Evolutionary conservation across 1,284 basidiomycete species (phyloP), one percentile per base, ranked within the genome.

Genomic region (Anthracocystis walkeri): DNA sequence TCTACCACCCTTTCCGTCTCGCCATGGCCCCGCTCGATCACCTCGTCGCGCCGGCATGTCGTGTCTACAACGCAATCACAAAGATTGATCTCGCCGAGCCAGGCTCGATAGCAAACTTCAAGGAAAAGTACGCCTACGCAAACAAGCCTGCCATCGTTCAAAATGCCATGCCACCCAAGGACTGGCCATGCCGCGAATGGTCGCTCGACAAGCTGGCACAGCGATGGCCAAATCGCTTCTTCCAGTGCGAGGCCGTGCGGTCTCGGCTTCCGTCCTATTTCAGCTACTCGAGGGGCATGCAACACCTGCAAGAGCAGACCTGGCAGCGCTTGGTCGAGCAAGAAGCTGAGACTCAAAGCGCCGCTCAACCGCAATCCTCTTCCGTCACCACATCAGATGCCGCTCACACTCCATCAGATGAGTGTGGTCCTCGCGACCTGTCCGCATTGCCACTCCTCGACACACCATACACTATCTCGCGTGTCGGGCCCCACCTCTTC

Each of bases 231-330:
- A 51, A 63, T 16, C 70, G 78, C 29, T 69, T 66, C 42, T 79
- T 83, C 58, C 79, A 81, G 53, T 79, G 80, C 57, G 82, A 83
- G 62, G 82, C 82, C 2, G 60, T 82, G 18, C 75, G 71, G 23
- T 64, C 73, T 8, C 58, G 54, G 5, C 53, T 78, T 29, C 55
- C 60, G 1, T 64, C 73, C 7, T 83, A 83, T 58, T 59, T 78
- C n/a, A 65, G 69, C 55, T 83, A 83, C 52, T 75, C 81, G 31
- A 56, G 67, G 21, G 61, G 63, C 51, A 73, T 77, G 70, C 65
- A 77, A 42, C 70, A 73, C 14, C 66, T 77, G 4, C 56, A 62
- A 29, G 61, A 72, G 38, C 68, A 76, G 56, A 71, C 67, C 10
- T 74, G 65, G 65, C 60, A 52, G 45, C 62, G 60, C 18, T 18